Base-by-base conservation (phyloP, 2,329 filamentous ascomycete genomes). In the Ustilaginoidea virens region DNA sequence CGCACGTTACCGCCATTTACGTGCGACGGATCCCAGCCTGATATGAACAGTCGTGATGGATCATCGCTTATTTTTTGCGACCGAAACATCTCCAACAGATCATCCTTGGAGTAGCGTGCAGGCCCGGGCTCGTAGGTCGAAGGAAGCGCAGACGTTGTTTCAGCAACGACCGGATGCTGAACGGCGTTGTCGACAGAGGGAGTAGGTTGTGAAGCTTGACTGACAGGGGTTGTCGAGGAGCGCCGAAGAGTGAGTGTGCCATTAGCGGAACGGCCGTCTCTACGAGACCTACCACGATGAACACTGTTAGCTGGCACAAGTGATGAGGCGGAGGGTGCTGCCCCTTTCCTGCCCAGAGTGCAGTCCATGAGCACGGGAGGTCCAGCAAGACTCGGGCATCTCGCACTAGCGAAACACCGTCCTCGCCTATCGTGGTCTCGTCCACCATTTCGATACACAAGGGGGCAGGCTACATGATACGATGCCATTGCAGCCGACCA, bases 21-120 rank as follows among this genome's bases (percentile, higher is more conserved):
- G 28, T 74, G 67, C 33, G 74, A 69, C 17, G 85, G 81, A 49
- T 82, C 76, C 85, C 85, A 94, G 35, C 74, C 74, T 31, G 73
- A 64, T 42, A 79, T 68, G 46, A 78, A 86, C 32, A 92, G 64
- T 35, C 64, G 62, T 25, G 75, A 65, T 22, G 71, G 66, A 29
- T 63, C 64, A 36, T 69, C 60, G 30, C 53, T 53, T 25, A 63
- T 60, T 23, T 60, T 59, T 40, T 56, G 53, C 34, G 42, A 39
- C 41, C 67, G 71, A 53, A 72, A 87, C 39, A 93, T 68, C 32
- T 74, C 69, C 33, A 93, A 61, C 36, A 94, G 61, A 39, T 92
- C 72, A 3, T 86, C 80, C 51, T 76, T 81, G 38, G 72, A 73
- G 53, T 92, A 92, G 41, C 79, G 74, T 34, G 61, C 55, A 23